Base-by-base conservation (phyloP, 2,329 filamentous ascomycete genomes). In the Phoma sp. region DNA sequence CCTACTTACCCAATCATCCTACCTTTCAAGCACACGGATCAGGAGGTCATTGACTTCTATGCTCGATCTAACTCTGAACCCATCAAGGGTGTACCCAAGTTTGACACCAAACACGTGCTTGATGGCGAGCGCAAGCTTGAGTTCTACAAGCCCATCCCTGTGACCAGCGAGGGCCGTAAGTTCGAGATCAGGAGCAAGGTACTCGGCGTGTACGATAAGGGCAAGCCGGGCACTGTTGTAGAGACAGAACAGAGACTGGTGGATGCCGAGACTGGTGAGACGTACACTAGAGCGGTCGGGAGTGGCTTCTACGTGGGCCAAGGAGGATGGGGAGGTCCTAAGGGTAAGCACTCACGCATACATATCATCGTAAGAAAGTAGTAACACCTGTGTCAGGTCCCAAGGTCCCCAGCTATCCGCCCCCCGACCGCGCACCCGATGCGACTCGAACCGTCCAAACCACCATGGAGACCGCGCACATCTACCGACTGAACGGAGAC, bases 131-230 rank as follows among this genome's bases (percentile, higher is more conserved):
- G 91, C 67, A 86, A 86, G 70, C 85, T 96, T 60, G 83, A 88
- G 52, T 88, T 95, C 76, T 77, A 90, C 73, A 91, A 91, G 77
- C 85, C 87, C 7, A 81, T 96, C 4, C 91, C 91, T 10, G 77
- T 87, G 0, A 84, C 84, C 6, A 92, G 88, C 35, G 86, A 81
- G 9, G 91, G 90, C 56, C 81, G 81, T 60, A 85, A 83, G 60
- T 95, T 96, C 74, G 89, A 95, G 80, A 78, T 90, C 59, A 84
- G 89, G 64, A 86, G 82, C 68, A 92, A 89, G 72, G 89, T 96
- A 23, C 75, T 96, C 18, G 91, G 91, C 45, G 89, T 96, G 33
- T 96, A 95, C 75, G 91, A 96, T 79, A 96, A 96, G 81, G 91
- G 91, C 67, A 89, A 90, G 63, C 85, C 90, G 0, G 90, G 90